Evolutionary conservation across 805 yeast species (phyloP).

Genomic region (Saccharomycopsis lassenensis): DNA sequence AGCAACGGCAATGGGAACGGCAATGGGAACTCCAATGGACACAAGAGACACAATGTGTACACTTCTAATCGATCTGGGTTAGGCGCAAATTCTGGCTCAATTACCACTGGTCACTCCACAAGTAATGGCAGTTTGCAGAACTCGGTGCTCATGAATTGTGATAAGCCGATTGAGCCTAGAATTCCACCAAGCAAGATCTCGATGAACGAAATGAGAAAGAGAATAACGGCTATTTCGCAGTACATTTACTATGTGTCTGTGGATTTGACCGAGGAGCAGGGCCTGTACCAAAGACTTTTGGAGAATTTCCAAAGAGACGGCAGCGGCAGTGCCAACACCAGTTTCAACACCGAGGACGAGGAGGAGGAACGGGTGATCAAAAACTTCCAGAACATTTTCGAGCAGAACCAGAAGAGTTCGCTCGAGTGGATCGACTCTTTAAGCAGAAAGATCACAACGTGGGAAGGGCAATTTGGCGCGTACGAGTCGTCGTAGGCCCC

Average conservation of each 20-base stretch:
- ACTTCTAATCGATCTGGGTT: too few species aligned
- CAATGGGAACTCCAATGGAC: too few species aligned
- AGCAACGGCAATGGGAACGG: background rate
- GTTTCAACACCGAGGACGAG: conserved; percentile 12
- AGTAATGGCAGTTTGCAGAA: conserved; percentile 2
- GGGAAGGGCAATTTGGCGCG: conserved; percentile 70
- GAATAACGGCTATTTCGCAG: conserved; percentile 85
- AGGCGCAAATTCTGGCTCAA: too few species aligned
- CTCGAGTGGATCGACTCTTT: conserved; percentile 58
- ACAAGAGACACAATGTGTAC: too few species aligned
- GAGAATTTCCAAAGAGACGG: conserved; percentile 9
- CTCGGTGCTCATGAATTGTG: conserved; percentile 19
- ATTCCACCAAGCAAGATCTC: conserved; percentile 68
- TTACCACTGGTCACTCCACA: background rate
- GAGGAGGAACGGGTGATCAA: conserved; percentile 22
- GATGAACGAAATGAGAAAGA: conserved; percentile 72
- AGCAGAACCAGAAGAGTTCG: conserved; percentile 45
- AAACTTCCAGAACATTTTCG: conserved; percentile 22
- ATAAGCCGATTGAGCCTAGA: conserved; percentile 74
- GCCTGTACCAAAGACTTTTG: conserved; percentile 28
- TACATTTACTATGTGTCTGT: conserved; percentile 40
- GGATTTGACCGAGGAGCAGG: conserved; percentile 67
- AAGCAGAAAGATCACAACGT: conserved; percentile 55
- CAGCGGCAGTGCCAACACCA: conserved; percentile 8
- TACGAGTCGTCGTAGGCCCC: conserved; percentile 19